Evolutionary conservation across 1,284 basidiomycete genomes (phyloP).

Genomic region (Porogramme epimiltina): DNA sequence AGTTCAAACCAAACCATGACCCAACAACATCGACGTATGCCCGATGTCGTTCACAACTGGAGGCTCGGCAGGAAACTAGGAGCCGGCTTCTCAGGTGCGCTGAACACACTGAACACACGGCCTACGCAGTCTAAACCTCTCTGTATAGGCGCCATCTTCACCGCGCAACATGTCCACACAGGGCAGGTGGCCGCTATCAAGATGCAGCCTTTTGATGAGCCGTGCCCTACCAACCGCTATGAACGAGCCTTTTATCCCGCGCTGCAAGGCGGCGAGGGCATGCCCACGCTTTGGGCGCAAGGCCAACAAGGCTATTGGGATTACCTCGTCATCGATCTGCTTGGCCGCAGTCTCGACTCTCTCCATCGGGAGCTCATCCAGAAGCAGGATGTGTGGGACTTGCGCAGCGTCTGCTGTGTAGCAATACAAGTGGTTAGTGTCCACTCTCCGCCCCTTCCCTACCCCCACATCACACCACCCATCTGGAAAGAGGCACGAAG

Average conservation of each 20-base stretch:
- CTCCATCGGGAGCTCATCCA: conserved; percentile 47
- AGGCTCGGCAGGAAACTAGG: conserved; percentile 34
- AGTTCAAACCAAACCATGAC: conserved; percentile 8
- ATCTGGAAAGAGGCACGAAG: not conserved
- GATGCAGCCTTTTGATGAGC: conserved; percentile 63
- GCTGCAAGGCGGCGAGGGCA: conserved; percentile 70
- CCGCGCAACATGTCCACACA: conserved; percentile 57
- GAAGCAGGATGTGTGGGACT: conserved; percentile 60
- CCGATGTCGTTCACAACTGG: conserved; percentile 35
- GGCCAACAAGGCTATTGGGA: conserved; percentile 66
- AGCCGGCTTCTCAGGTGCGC: conserved; percentile 38
- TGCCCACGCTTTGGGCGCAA: conserved; percentile 66
- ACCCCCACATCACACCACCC: not conserved
- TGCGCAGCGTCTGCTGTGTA: conserved; percentile 70
- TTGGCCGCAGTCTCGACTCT: conserved; percentile 67
- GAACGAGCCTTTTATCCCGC: conserved; percentile 70
- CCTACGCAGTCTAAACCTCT: not conserved
- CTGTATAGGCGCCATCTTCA: conserved; percentile 63
- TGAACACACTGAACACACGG: not conserved
- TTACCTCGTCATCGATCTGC: conserved; percentile 73
- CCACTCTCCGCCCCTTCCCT: not conserved
- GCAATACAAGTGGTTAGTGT: conserved; percentile 75
- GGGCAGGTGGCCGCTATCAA: conserved; percentile 68
- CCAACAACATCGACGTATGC: conserved; percentile 16
- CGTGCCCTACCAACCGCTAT: conserved; percentile 74